phyloP scores from a whole-genome alignment of 129 eudicot genomes.

The Daucus carota region DNA sequence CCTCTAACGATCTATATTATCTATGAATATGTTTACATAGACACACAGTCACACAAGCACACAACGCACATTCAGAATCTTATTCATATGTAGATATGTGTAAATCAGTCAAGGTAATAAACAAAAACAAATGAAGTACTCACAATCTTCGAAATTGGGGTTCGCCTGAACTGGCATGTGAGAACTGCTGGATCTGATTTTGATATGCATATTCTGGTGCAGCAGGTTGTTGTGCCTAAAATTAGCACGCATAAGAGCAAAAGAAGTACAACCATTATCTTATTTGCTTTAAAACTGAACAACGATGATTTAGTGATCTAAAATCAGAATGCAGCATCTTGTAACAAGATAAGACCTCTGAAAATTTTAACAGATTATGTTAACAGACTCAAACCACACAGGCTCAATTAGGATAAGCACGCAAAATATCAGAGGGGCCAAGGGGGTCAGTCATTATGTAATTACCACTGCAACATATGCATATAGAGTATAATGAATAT shows the following conservation, averaged over 20 bases:
- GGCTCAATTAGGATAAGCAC: background rate
- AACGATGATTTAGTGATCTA: background rate
- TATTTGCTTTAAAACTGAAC: background rate
- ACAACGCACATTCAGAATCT: no score
- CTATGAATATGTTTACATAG: background rate
- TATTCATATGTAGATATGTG: background rate
- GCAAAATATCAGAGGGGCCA: background rate
- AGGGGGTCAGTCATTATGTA: background rate
- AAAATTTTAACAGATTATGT: background rate
- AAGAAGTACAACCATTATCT: background rate
- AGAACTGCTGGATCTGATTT: constrained; percentile 27
- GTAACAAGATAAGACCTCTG: background rate
- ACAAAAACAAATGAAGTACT: constrained; percentile 23
- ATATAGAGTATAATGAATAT: background rate
- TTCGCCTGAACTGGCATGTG: constrained; percentile 28
- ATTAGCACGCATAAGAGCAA: constrained; percentile 10
- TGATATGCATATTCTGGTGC: constrained; percentile 38
- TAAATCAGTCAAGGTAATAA: background rate
- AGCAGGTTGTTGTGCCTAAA: constrained; percentile 39
- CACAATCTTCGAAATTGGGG: constrained; percentile 57
- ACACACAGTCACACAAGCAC: background rate
- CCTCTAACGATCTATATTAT: background rate
- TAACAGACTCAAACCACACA: no score
- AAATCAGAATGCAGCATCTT: background rate
- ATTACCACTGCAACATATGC: background rate